Evolutionary conservation across 345 rosid genomes (phyloP).

Genomic region (Salix udensis): DNA sequence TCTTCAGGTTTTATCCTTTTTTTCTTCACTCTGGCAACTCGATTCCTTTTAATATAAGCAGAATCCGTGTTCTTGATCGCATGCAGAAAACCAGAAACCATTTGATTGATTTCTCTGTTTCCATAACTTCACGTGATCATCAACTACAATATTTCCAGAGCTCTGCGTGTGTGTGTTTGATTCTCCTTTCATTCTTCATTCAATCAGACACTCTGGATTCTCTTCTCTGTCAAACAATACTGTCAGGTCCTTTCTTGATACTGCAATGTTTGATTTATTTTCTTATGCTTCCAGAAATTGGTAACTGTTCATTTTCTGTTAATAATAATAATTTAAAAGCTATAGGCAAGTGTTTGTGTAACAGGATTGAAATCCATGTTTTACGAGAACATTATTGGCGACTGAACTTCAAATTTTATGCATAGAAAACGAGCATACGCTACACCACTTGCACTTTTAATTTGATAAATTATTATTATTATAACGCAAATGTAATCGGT

Average conservation of each 20-base stretch:
- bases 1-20: slow-evolving; percentile 48
- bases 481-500: no score
- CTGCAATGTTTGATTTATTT: not conserved
- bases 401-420: no score
- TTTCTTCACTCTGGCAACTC: not conserved
- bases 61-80: no score
- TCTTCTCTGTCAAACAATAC: not conserved
- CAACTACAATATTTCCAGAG: not conserved
- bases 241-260: not conserved
- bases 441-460: no score
- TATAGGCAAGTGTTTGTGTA: not conserved
- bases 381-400: not conserved
- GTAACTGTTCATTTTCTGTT: not conserved
- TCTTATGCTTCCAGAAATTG: not conserved
- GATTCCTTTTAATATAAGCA: no score
- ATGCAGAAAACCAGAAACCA: no score
- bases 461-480: no score
- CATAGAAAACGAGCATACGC: no score
- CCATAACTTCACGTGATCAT: not conserved
- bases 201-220: not conserved
- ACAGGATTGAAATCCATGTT: not conserved
- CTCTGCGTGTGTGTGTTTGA: not conserved
- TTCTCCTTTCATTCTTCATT: not conserved
- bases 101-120: not conserved
- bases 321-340: no score